Base-by-base conservation (phyloP, 345 rosid species). In the Gynandropsis gynandra region DNA sequence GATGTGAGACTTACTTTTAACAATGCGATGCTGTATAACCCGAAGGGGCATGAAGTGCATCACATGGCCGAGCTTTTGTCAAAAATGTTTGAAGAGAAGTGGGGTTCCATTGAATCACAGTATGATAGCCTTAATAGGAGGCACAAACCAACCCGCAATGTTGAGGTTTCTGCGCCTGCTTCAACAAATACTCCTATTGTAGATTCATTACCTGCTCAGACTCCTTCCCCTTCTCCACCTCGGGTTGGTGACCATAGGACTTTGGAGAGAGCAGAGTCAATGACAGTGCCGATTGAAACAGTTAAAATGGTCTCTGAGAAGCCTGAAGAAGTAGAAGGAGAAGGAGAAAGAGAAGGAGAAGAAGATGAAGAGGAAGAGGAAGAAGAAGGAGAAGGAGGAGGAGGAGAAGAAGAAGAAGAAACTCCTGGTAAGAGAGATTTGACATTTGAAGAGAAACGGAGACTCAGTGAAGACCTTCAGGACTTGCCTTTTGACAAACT, bases 391-490 rank as follows among this genome's bases (percentile, higher is more conserved):
- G n/a, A n/a, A n/a, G n/a, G n/a, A n/a, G n/a, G n/a, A n/a, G n/a
- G n/a, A n/a, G n/a, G n/a, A n/a, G n/a, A n/a, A n/a, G n/a, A n/a
- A 45, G 72, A 73, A 60, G 67, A 54, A 33, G 75, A 70, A 40
- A 77, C 64, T 16, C 64, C 70, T 45, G 64, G 57, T 34, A 61
- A 39, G 65, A 77, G 87, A 69, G 80, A 76, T 57, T 80, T 87
- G 93, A 82, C 87, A 8, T 73, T 64, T 44, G 93, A 79, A 53
- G 96, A 92, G 82, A 92, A 82, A 74, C 80, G 78, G 69, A 77
- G 69, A 55, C 80, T 92, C 51, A 79, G 89, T 58, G 67, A 63
- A 53, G 68, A 64, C 65, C 83, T 92, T 60, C 87, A 76, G 69
- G 74, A 62, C 52, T 74, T 92, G 74, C 87, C 98, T 42, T 79